Evolutionary conservation across 192 early-diverging fungal genomes (phyloP).

Genomic region (Coemansia sp.): DNA sequence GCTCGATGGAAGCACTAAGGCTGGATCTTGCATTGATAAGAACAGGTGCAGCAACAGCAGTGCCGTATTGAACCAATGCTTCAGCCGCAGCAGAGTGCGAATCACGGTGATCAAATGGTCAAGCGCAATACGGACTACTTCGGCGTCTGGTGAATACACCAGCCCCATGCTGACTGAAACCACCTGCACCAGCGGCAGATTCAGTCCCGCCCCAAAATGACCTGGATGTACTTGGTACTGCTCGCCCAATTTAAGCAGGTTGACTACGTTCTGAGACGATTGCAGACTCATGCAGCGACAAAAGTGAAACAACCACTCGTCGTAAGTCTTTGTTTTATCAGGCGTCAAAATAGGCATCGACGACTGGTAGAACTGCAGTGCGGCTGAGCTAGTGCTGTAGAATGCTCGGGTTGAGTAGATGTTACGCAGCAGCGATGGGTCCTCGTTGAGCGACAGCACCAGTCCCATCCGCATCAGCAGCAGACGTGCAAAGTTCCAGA

Average conservation of each 20-base stretch:
- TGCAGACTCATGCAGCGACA: conserved; percentile 55
- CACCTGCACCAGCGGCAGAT: conserved; percentile 46
- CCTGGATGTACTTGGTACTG: conserved; percentile 42
- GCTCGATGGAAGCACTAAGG: conserved; percentile 27
- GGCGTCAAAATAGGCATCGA: conserved; percentile 52
- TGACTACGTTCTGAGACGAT: conserved; percentile 52
- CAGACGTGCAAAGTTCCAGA: conserved; percentile 55
- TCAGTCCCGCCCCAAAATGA: conserved; percentile 47
- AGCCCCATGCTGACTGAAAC: conserved; percentile 49
- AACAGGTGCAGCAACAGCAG: conserved; percentile 50
- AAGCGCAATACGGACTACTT: conserved; percentile 41
- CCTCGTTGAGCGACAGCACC: conserved; percentile 44
- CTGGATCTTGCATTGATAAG: conserved; percentile 50
- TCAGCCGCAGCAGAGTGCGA: conserved; percentile 46
- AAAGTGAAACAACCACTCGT: conserved; percentile 56
- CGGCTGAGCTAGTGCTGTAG: conserved; percentile 40
- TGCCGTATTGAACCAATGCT: conserved; percentile 56
- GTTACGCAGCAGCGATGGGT: conserved; percentile 48
- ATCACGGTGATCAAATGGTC: conserved; percentile 47
- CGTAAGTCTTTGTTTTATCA: conserved; percentile 45
- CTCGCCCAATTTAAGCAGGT: conserved; percentile 48
- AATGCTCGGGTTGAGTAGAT: conserved; percentile 49
- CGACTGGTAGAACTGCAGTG: conserved; percentile 50
- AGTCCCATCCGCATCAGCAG: conserved; percentile 54
- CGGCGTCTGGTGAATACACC: conserved; percentile 44